These are phyloP conservation scores for Naganishia vaughanmartiniae DNA, from an alignment of 768 basidiomycete species.

Conservation along the genomic window DNA sequence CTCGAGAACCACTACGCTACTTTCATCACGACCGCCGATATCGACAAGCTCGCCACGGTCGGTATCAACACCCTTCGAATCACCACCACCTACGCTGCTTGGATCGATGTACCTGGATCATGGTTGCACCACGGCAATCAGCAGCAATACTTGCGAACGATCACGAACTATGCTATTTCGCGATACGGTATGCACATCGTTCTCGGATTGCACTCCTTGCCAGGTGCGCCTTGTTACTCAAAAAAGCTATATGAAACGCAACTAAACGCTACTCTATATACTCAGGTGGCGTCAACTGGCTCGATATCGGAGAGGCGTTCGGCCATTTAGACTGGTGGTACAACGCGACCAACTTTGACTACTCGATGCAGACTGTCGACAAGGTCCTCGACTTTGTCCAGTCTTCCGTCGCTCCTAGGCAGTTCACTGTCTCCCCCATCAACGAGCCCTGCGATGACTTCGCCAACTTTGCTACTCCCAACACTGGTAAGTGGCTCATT, in stretches of 20 bases:
- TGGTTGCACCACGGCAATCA: slow-evolving; percentile 24
- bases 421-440: slow-evolving; percentile 16
- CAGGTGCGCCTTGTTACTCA: slow-evolving; percentile 4
- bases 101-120: slow-evolving; percentile 19
- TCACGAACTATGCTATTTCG: slow-evolving; percentile 29
- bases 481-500: neutral
- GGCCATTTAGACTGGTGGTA: slow-evolving; percentile 18
- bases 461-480: slow-evolving; percentile 10
- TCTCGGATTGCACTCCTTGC: slow-evolving; percentile 22
- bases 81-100: slow-evolving; percentile 29
- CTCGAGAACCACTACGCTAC: slow-evolving; percentile 25
- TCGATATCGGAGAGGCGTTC: slow-evolving; percentile 27
- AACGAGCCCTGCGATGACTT: slow-evolving; percentile 13
- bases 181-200: slow-evolving; percentile 27
- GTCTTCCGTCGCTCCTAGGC: neutral
- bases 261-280: neutral
- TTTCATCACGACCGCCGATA: slow-evolving; percentile 17
- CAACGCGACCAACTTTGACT: slow-evolving; percentile 24
- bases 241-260: neutral
- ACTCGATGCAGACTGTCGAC: slow-evolving; percentile 19
- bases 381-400: slow-evolving; percentile 11
- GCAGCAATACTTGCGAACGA: slow-evolving; percentile 3
- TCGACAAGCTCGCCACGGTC: slow-evolving; percentile 21
- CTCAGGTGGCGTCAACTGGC: slow-evolving; percentile 18
- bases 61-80: slow-evolving; percentile 31